Base-by-base conservation (phyloP, 2,329 filamentous ascomycete genomes). In the Acarospora socialis region DNA sequence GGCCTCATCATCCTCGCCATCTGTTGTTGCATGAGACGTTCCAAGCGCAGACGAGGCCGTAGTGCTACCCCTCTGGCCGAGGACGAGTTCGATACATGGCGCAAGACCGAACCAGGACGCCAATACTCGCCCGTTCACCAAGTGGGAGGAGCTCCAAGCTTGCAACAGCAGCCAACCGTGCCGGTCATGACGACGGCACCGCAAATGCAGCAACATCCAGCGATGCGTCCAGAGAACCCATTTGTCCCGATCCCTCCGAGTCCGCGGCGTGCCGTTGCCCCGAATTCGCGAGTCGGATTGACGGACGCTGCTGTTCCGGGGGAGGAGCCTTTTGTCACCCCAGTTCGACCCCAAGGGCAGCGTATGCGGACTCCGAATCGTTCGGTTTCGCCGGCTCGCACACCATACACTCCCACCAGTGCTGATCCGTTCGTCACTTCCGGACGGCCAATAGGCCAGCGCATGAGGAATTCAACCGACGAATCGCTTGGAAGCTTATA, bases 11-110 rank as follows among this genome's bases (percentile, higher is more conserved):
- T 43, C 16, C 13, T 27, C 21, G 38, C 34, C 4, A 19, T 43
- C 3, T 41, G 33, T 20, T 43, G 40, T 34, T 43, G 38, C 37
- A 27, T 40, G 29, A 23, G 34, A 8, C 38, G 40, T 19, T 34
- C 36, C 18, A 36, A 38, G 20, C 37, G 37, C 12, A 28, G 34
- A 12, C 30, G 33, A 19, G 35, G 30, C 15, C 18, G 33, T 13
- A 19, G 8, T 17, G 22, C n/a, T 13, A 39, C 31, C 13, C 33
- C 36, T 17, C 24, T 39, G 7, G 29, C 22, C 6, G 31, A 37
- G 5, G 36, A 41, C 19, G 34, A 31, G 18, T 30, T 32, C 21
- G 32, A 28, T 19, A 17, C 31, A 16, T 41, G 37, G 36, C 27
- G 28, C 13, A 25, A 27, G 7, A 33, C 35, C n/a, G 19, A 30